Evolutionary conservation across 305 asterid species (phyloP), one percentile per base, ranked within the genome.

Genomic region (Fraxinus sp.): DNA sequence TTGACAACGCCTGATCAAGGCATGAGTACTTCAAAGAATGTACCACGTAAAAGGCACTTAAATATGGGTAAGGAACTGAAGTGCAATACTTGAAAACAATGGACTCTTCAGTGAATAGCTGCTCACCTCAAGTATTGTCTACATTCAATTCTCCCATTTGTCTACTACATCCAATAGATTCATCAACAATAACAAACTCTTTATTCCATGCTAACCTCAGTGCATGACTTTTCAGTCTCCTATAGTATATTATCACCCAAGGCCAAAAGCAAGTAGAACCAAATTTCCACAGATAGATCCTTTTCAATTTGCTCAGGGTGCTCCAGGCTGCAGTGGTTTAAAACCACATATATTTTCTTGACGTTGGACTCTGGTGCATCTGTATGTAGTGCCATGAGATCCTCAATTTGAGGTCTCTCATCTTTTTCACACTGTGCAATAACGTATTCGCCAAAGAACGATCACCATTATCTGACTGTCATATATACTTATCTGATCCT

Each of bases 181-280:
- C 89, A 86, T 91, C 97, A 83, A 89, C 91, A 80, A 90, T 88
- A 33, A 90, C 90, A 83, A 85, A 87, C 64, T 89, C 88, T 72
- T 85, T 79, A 83, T 90, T 91, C 84, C 89, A 91, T 72, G 88
- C 88, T 33, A 88, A 76, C 82, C 97, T 90, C 66, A 86, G 82
- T 4, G 86, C 86, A 78, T 90, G 86, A 80, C 85, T 89, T 89
- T 83, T 90, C 84, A 87, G 88, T 82, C 92, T 87, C 87, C 95
- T 85, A 37, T 88, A 91, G 82, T 87, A 93, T 35, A 90, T 85
- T 59, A 91, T 85, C 84, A 88, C 92, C 95, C 94, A 90, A 57
- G 93, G 94, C 94, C 95, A 93, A 30, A 87, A 83, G 64, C 94
- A 87, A 62, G 92, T 90, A 36, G 89, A 88, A 83, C 93, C 94